Base-by-base conservation (phyloP, 495 filamentous ascomycete genomes). In the Saxophila tyrrhenica region DNA sequence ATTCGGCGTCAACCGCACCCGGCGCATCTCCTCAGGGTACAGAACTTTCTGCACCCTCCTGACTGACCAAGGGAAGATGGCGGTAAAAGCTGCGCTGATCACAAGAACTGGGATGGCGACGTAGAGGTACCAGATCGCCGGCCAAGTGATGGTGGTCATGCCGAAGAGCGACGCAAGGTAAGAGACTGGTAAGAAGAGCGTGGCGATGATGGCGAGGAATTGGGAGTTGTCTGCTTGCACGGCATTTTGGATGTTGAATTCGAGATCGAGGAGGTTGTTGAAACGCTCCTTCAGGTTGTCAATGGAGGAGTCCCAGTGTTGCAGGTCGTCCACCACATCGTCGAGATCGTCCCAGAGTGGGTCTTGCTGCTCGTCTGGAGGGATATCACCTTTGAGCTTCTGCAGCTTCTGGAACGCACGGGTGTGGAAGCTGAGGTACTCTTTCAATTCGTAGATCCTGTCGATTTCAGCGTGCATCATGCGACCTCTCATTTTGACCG, bases 211-310 rank as follows among this genome's bases (percentile, higher is more conserved):
- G 39, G 54, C 46, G 13, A 63, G 54, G 48, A 60, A 63, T 17
- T 41, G 25, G 5, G 39, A 2, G 22, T 57, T 51, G 29, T 63
- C 61, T 1, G 61, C 52, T 32, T 63, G 61, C 19, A 54, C 48
- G 16, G 55, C 61, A 23, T 55, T 63, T 24, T 52, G 39, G 16
- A 60, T 60, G 45, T 63, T 63, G 57, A 63, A 63, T 23, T 63
- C 60, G 29, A 62, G 60, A 17, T 59, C 56, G 25, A 62, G 58
- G 48, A 62, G 56, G 38, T 62, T 62, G 52, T 59, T 62, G 50
- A 62, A 62, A 43, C 56, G 57, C 46, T 63, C 61, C 45, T 60
- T 60, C 16, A 63, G 44, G 10, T 39, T 29, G 21, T 60, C 57
- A 24, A 63, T 24, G 2, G 57, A 43, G 29, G 49, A 50, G 47